Evolutionary conservation across 805 yeast species (phyloP), one percentile per base, ranked within the genome.

Genomic region (Yarrowia sp.): DNA sequence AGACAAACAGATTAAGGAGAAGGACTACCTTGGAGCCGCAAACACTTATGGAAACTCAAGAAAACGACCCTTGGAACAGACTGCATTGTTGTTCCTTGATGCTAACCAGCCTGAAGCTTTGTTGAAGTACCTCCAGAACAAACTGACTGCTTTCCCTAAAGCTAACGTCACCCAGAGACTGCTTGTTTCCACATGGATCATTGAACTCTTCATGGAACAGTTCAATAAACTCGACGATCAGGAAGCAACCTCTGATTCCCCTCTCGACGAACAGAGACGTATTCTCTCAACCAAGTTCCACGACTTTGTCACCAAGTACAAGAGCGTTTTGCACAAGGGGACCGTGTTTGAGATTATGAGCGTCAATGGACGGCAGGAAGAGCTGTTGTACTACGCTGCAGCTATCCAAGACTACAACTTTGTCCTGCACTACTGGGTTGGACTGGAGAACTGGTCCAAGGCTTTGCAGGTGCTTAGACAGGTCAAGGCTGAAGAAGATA

Each of bases 311-410:
- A 74, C 78, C 2, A 73, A 77, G 2, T 82, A 86, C 74, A 78
- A 81, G 67, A 79, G 79, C 33, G 72, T 76, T 6, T 73, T 92
- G n/a, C 96, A 92, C 74, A 81, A 81, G 42, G 82, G 82, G 10
- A 88, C 96, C 0, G 80, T 90, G 0, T 90, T 88, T 73, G 92
- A 91, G 73, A 84, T 93, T 6, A 82, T 94, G 64, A 77, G 83
- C 0, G 84, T 87, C 2, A 89, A 89, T 72, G 88, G 92, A 69
- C 81, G 89, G 68, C 84, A 84, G 58, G 81, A 84, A 0, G 89
- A 88, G 74, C 78, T 92, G 15, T 73, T 94, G 0, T 83, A 80
- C 69, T 91, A 84, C 76, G 93, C 97, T 0, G 86, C 85, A 40
- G 74, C 87, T 19, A 82, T 89, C 9, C 81, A 85, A 53, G 97